Percentiles rank a stretch among this genome's conserved stretches.
Evolutionary conservation across 2,329 filamentous ascomycete genomes (phyloP).

Genomic region (Emergomyces pasteurianus): DNA sequence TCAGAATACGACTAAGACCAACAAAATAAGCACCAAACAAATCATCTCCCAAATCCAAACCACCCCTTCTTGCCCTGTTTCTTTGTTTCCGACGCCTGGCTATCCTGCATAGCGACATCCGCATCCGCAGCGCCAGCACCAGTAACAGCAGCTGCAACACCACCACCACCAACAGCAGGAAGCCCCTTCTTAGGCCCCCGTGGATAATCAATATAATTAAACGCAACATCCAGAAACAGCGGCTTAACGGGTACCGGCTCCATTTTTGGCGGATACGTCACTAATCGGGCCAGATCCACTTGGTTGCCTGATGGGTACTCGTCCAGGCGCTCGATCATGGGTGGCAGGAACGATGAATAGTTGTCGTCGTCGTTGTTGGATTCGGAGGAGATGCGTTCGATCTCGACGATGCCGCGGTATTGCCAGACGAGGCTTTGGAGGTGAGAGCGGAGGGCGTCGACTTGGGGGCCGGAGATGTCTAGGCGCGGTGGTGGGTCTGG

Average conservation of each 20-base stretch:
- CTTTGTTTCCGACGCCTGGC: constrained; percentile 27
- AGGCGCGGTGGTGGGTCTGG: constrained; percentile 50
- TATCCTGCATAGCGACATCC: constrained; percentile 7
- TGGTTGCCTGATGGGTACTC: constrained; percentile 56
- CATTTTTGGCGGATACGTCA: constrained; percentile 75
- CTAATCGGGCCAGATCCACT: constrained; percentile 66
- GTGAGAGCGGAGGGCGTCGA: constrained; percentile 47
- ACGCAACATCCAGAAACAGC: constrained; percentile 89
- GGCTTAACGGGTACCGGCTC: constrained; percentile 83
- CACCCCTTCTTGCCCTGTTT: constrained; percentile 56
- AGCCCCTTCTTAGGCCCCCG: constrained; percentile 35
- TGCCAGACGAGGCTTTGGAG: constrained; percentile 64
- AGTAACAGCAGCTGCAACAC: constrained; percentile 15
- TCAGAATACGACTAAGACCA: too few relatives aligned
- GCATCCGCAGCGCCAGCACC: constrained; percentile 8
- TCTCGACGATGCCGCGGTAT: constrained; percentile 73
- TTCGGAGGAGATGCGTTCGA: constrained; percentile 48
- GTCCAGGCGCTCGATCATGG: constrained; percentile 62
- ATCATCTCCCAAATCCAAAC: constrained; percentile 55
- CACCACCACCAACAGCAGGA: constrained; percentile 11
- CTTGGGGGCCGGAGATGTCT: constrained; percentile 49
- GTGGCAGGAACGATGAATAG: constrained; percentile 32
- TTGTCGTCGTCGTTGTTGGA: constrained; percentile 33
- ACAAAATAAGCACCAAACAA: background rate
- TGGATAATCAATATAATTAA: constrained; percentile 94